phyloP scores from a whole-genome alignment of 192 early-diverging fungal genomes.

The Coemansia sp. region DNA sequence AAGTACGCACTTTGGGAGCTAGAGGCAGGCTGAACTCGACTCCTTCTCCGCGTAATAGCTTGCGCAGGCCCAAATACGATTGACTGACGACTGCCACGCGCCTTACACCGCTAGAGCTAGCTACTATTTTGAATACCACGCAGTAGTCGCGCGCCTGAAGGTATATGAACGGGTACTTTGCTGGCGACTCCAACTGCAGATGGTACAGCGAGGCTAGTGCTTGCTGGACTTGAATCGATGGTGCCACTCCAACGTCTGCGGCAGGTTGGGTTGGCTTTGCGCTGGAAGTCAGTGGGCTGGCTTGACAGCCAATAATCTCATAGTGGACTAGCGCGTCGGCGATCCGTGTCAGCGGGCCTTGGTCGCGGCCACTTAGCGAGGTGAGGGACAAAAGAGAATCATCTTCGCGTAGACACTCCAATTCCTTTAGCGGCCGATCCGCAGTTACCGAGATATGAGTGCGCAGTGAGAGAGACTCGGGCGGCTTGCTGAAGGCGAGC shows the following conservation, averaged over 20 bases:
- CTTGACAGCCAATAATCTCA: constrained; percentile 19
- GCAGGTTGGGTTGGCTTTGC: not conserved
- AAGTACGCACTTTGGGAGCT: constrained; percentile 38
- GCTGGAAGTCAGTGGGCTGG: not conserved
- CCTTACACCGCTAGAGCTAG: not conserved
- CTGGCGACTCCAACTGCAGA: constrained; percentile 30
- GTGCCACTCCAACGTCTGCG: not conserved
- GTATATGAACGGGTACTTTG: constrained; percentile 44
- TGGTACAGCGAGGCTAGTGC: constrained; percentile 30
- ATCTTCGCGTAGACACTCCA: constrained; percentile 23
- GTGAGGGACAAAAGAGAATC: constrained; percentile 29
- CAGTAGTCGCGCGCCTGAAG: constrained; percentile 35
- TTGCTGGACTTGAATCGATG: constrained; percentile 30
- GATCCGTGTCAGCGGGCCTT: constrained; percentile 17
- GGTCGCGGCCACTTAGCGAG: constrained; percentile 19
- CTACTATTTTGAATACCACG: constrained; percentile 33
- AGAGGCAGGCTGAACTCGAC: constrained; percentile 46
- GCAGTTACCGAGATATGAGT: constrained; percentile 39
- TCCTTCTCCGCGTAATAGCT: constrained; percentile 16
- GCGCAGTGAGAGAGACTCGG: constrained; percentile 51
- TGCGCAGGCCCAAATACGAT: constrained; percentile 42
- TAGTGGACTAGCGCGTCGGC: constrained; percentile 43
- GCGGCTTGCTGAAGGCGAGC: constrained; percentile 32
- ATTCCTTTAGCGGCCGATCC: constrained; percentile 8
- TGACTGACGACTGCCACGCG: constrained; percentile 44